Evolutionary conservation across 2,329 filamentous ascomycete genomes (phyloP), one percentile per base, ranked within the genome.

Genomic region (Gnomoniopsis smithogilvyi): DNA sequence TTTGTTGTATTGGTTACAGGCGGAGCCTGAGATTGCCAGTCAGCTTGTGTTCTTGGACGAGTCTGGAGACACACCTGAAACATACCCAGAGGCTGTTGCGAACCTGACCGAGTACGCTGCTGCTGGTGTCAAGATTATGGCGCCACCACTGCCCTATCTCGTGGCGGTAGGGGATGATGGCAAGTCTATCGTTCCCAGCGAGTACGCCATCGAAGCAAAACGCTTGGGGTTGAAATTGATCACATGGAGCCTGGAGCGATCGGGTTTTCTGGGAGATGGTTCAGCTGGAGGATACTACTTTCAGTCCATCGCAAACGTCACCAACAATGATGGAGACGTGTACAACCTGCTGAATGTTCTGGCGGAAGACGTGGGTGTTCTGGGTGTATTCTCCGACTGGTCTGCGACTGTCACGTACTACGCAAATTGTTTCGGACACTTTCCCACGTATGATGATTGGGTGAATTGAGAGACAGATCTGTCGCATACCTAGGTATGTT

Each of bases 321-420:
- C 85, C 50, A 77, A 79, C 56, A 82, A 80, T 38, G 87, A 91
- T 64, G 87, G 88, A 2, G 86, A 90, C 62, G 80, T 87, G 67
- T 90, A 83, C 67, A 81, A 78, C 26, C 76, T 90, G n/a, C 69
- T 91, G 41, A 81, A 91, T 64, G 85, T 88, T 1, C 73, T 91
- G 60, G 81, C 77, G 2, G 76, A 79, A 63, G 73, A 90, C 65
- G 81, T 90, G 11, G 81, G 82, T 1, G 82, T 88, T 15, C 71
- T 74, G 33, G 85, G 78, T 4, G 78, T 91, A 62, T 91, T 91
- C 66, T 81, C 82, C 3, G 88, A 91, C 69, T 91, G 88, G 88
- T 81, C 82, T 17, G 83, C 84, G 12, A 88, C 87, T 0, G 80
- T 84, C 8, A 88, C 86, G 0, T 90, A 87, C 64, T 91, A 89